Conservation (phyloP, 148 eudicot species). For the Amaranthus cruentus region DNA sequence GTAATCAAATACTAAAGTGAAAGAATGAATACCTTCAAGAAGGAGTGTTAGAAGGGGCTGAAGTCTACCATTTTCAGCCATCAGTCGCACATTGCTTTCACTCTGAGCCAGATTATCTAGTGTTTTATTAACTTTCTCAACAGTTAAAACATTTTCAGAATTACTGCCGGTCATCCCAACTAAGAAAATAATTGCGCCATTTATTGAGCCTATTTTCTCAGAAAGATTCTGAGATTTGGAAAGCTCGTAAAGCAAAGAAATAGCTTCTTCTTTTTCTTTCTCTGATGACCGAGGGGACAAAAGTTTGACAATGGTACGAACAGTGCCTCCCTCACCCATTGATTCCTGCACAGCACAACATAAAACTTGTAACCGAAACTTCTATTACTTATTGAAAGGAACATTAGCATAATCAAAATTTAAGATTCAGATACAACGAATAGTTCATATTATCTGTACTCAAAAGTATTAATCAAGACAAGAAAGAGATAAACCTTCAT, state of each 20-base stretch:
- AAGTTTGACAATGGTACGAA: slow-evolving; percentile 71
- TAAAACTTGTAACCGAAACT: no score
- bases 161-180: slow-evolving; percentile 89
- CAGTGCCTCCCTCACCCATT: slow-evolving; percentile 80
- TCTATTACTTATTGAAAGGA: no score
- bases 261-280: slow-evolving; percentile 75
- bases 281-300: slow-evolving; percentile 66
- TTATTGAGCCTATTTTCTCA: slow-evolving; percentile 76
- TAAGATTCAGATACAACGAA: no score
- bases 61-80: slow-evolving; percentile 85
- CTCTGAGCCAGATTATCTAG: slow-evolving; percentile 62
- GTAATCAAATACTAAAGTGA: no score
- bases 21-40: slow-evolving; percentile 50
- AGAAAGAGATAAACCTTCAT: slow-evolving; percentile 51
- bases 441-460: no score
- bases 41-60: slow-evolving; percentile 71
- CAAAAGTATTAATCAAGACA: background rate
- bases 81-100: slow-evolving; percentile 77
- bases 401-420: no score
- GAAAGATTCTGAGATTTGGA: slow-evolving; percentile 61
- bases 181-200: slow-evolving; percentile 79
- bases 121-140: slow-evolving; percentile 71
- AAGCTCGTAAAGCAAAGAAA: slow-evolving; percentile 71
- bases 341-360: slow-evolving; percentile 47
- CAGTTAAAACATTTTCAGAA: slow-evolving; percentile 48